Percentiles rank a stretch among this genome's conserved stretches.
These are phyloP conservation scores for Venturia asperata DNA, from an alignment of 2,329 filamentous ascomycete genomes.

Conservation along the genomic window DNA sequence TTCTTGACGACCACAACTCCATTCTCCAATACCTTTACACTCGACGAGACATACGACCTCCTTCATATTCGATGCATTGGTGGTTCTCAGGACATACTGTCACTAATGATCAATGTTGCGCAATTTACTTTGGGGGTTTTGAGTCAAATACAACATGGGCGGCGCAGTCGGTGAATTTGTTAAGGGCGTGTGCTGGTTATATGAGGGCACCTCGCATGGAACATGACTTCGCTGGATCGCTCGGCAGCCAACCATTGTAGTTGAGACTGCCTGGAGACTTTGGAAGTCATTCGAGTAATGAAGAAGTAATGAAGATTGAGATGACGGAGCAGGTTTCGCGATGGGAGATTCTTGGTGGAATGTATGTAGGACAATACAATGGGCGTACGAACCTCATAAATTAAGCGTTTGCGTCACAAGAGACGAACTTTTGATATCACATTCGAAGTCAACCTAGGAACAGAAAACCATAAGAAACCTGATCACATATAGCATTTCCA, in stretches of 20 bases:
- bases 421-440: too few relatives aligned
- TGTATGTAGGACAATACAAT: neutral
- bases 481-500: too few relatives aligned
- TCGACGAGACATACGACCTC: neutral
- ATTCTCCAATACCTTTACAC: neutral
- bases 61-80: neutral
- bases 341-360: neutral
- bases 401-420: neutral
- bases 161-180: neutral
- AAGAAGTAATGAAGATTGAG: neutral
- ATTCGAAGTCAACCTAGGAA: too few relatives aligned
- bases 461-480: too few relatives aligned
- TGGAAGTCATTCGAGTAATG: neutral
- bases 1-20: neutral
- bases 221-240: neutral
- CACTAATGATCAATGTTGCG: conserved; percentile 9
- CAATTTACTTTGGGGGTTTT: conserved; percentile 2
- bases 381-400: neutral
- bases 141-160: neutral
- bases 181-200: neutral
- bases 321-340: too few relatives aligned
- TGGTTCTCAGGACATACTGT: neutral
- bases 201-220: neutral
- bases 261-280: neutral
- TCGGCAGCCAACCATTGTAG: neutral